Conservation (phyloP, 345 rosid species). For the Acer negundo region DNA sequence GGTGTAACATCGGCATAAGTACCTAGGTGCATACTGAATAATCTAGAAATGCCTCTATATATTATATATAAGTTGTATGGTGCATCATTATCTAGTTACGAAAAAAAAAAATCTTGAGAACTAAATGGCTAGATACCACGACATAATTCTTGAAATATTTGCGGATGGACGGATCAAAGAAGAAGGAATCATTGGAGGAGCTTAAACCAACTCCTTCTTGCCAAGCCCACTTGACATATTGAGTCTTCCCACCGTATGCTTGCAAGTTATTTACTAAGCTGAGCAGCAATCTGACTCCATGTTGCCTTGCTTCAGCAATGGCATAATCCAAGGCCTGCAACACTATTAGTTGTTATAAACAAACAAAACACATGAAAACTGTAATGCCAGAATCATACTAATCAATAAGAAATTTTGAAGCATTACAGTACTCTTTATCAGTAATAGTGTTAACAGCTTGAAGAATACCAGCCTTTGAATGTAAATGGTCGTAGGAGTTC, state of each 20-base stretch:
- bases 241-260: constrained; percentile 93
- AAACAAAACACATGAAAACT: not conserved
- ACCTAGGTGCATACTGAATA: not conserved
- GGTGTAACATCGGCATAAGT: constrained; percentile 9
- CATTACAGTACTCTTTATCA: not conserved
- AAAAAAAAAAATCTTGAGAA: constrained; percentile 7
- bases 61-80: constrained; percentile 5
- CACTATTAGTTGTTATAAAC: constrained; percentile 19
- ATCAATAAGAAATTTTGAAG: not conserved
- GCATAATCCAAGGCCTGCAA: constrained; percentile 93
- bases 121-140: constrained; percentile 39
- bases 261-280: constrained; percentile 86
- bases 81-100: not conserved
- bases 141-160: constrained; percentile 79
- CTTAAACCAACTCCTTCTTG: constrained; percentile 92
- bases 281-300: constrained; percentile 76
- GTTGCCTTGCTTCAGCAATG: constrained; percentile 77
- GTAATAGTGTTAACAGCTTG: constrained; percentile 7
- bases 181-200: constrained; percentile 95
- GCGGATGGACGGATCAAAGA: constrained; percentile 90
- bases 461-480: not conserved
- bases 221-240: constrained; percentile 98
- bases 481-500: not conserved
- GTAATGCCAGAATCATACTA: not conserved
- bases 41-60: not conserved